Conservation (phyloP, 1,139 yeast species). For the Yamadazyma diddensiae region DNA sequence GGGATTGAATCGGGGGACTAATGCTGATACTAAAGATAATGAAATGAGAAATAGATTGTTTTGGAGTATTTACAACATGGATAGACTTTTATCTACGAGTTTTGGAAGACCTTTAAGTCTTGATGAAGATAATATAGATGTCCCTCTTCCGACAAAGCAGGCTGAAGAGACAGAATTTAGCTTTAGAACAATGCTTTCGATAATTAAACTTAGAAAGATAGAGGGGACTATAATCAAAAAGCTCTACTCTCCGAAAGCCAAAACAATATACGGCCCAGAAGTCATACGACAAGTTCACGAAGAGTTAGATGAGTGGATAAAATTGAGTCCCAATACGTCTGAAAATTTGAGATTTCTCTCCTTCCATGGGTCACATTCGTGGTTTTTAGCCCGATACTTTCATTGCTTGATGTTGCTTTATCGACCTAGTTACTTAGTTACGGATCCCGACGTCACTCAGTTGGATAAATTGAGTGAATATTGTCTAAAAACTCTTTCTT, state of each 20-base stretch:
- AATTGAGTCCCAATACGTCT: slow-evolving; percentile 7
- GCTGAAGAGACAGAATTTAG: slow-evolving; percentile 36
- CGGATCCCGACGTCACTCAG: slow-evolving; percentile 36
- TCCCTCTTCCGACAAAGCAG: slow-evolving; percentile 32
- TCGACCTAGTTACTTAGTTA: slow-evolving; percentile 46
- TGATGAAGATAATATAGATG: slow-evolving; percentile 44
- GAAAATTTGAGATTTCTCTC: slow-evolving; percentile 16
- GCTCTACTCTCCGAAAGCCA: slow-evolving; percentile 35
- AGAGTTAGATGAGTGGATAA: slow-evolving; percentile 41
- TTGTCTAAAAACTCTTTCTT: slow-evolving; percentile 38
- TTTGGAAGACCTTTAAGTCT: slow-evolving; percentile 44
- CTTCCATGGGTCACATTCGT: slow-evolving; percentile 40
- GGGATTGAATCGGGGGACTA: slow-evolving; percentile 38
- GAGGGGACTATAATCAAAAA: slow-evolving; percentile 40
- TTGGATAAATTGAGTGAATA: slow-evolving; percentile 36
- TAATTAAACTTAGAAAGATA: slow-evolving; percentile 37
- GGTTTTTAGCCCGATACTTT: slow-evolving; percentile 47
- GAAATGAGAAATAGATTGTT: slow-evolving; percentile 44
- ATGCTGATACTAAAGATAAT: slow-evolving; percentile 21
- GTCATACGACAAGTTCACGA: slow-evolving; percentile 28
- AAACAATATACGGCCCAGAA: slow-evolving; percentile 13
- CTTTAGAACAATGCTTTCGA: slow-evolving; percentile 33
- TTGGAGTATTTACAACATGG: slow-evolving; percentile 52
- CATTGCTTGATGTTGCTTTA: slow-evolving; percentile 41
- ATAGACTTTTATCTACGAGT: slow-evolving; percentile 40